Evolutionary conservation across 1,284 basidiomycete species (phyloP).

Genomic region (Exobasidium rhododendri): DNA sequence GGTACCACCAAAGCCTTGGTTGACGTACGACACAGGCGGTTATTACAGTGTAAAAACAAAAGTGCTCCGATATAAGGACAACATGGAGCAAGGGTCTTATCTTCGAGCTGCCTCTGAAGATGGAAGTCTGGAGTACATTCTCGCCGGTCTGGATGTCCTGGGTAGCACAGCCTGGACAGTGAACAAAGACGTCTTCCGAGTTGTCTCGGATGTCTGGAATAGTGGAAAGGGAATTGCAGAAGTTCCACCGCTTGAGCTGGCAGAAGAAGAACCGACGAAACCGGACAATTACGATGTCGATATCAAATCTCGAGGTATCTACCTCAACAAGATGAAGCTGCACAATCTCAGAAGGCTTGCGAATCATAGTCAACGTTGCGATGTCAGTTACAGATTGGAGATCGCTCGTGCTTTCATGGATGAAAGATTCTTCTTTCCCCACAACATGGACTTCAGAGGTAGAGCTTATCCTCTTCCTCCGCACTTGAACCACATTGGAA

Average conservation of each 20-base stretch:
- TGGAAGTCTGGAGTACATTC: slow-evolving; percentile 79
- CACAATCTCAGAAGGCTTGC: slow-evolving; percentile 55
- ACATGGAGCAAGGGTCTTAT: slow-evolving; percentile 78
- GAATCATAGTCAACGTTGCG: slow-evolving; percentile 80
- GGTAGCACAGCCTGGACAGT: slow-evolving; percentile 88
- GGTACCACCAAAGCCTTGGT: slow-evolving; percentile 84
- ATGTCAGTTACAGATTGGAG: slow-evolving; percentile 94
- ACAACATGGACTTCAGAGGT: slow-evolving; percentile 97
- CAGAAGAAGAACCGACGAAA: slow-evolving; percentile 60
- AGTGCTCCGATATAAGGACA: slow-evolving; percentile 87
- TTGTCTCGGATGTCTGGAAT: slow-evolving; percentile 80
- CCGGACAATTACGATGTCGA: slow-evolving; percentile 68
- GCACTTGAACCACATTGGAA: slow-evolving; percentile 91
- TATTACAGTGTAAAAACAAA: slow-evolving; percentile 62
- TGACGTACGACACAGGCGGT: slow-evolving; percentile 73
- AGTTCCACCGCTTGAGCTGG: slow-evolving; percentile 53
- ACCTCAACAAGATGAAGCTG: slow-evolving; percentile 64
- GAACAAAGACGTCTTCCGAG: slow-evolving; percentile 72
- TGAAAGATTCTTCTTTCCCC: slow-evolving; percentile 87
- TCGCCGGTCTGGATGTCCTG: slow-evolving; percentile 83
- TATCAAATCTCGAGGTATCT: slow-evolving; percentile 65
- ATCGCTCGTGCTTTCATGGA: slow-evolving; percentile 85
- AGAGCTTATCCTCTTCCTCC: slow-evolving; percentile 96
- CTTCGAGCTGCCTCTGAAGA: slow-evolving; percentile 71
- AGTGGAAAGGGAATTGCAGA: slow-evolving; percentile 56